Base-by-base conservation (phyloP, 139 green algal species). In the Closterium sp. region DNA sequence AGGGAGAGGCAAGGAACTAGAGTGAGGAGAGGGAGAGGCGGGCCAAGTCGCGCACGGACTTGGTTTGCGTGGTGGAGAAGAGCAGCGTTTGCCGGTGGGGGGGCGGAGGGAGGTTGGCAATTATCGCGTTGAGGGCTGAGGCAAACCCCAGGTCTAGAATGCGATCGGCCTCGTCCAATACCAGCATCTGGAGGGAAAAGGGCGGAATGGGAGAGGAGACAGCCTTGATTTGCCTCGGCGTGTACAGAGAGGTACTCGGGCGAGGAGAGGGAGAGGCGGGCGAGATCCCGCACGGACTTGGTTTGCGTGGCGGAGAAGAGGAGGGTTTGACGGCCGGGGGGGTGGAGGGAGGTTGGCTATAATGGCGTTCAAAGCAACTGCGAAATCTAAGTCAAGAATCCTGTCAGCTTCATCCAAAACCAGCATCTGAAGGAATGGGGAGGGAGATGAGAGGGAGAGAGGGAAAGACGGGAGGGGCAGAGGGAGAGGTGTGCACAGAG, bases 381-480 rank as follows among this genome's bases (percentile, higher is more conserved):
- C 93, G 92, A 99, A 99, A 31, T 98, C 98, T 96, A 99, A 97
- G 94, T 99, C 98, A 28, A 99, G 95, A 86, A 98, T 98, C 32
- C 98, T 95, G 90, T 99, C 98, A 22, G 98, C 98, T 95, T 99
- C 98, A 89, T 99, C 98, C 29, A 99, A 96, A 32, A 99, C 97
- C 70, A 99, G 95, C 13, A 98, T 84, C 94, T 96, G 94, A 62
- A 94, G n/a, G n/a, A n/a, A n/a, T n/a, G 13, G 90, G 2, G 42
- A n/a, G 70, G 30, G 90, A 28, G 4, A 90, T 5, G 38, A 34
- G 87, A 94, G 32, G 90, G 7, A 7, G 7, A 88, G 32, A 89
- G 30, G n/a, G n/a, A n/a, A n/a, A n/a, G n/a, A n/a, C n/a, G 90
- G 73, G 38, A 21, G 38, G 9, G 27, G 87, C 5, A 30, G 87